Conservation (phyloP, 257 asterid genomes). For the Gentiana macrophylla region DNA sequence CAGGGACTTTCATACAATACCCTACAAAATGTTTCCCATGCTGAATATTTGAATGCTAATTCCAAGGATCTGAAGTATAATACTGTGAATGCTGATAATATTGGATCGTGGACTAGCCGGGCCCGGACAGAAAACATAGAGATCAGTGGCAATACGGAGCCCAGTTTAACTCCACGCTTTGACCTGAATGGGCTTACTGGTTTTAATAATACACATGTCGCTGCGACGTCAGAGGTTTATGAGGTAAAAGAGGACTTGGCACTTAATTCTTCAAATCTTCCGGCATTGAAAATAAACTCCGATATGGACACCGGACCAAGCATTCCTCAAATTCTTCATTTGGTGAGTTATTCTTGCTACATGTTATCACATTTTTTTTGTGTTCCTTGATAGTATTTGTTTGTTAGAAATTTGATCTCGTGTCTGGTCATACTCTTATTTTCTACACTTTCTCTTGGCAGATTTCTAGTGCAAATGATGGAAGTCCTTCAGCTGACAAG, state of each 20-base stretch:
- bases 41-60: conserved; percentile 36
- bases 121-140: conserved; percentile 22
- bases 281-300: conserved; percentile 42
- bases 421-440: not conserved
- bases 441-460: conserved; percentile 17
- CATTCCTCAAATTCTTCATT: conserved; percentile 93
- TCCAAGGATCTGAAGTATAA: conserved; percentile 42
- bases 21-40: conserved; percentile 36
- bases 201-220: conserved; percentile 36
- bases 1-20: conserved; percentile 38
- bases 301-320: conserved; percentile 65
- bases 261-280: conserved; percentile 37
- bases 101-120: conserved; percentile 31
- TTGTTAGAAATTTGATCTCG: not conserved
- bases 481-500: conserved; percentile 50
- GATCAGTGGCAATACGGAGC: conserved; percentile 33
- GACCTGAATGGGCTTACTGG: conserved; percentile 52
- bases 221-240: conserved; percentile 34
- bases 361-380: not conserved
- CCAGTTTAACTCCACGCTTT: conserved; percentile 34
- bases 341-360: conserved; percentile 38
- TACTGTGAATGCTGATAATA: conserved; percentile 32
- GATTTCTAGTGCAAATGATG: conserved; percentile 81
- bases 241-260: conserved; percentile 43
- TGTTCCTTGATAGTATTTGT: no score